A percentile compares a stretch with the other conserved stretches of the same genome.
These are phyloP conservation scores for Colletotrichum theobromicola DNA, from an alignment of 2,329 filamentous ascomycete genomes.

Conservation along the genomic window DNA sequence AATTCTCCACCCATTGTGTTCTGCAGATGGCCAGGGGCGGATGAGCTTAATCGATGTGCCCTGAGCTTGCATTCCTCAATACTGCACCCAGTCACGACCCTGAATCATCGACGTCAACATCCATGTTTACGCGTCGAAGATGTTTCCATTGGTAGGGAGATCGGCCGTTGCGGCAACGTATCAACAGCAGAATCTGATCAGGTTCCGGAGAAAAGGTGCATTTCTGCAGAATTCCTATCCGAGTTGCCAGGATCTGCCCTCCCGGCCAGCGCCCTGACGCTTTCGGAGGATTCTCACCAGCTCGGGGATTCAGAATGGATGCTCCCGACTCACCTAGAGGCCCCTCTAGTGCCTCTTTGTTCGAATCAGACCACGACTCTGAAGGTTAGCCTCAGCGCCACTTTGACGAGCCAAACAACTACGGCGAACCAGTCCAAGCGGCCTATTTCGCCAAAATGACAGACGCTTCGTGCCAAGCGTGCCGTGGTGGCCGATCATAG, in stretches of 20 bases:
- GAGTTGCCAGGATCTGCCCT: not conserved
- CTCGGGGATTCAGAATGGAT: not conserved
- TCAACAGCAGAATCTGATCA: not conserved
- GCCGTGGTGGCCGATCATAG: not conserved
- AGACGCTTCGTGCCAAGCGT: not conserved
- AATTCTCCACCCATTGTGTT: not conserved
- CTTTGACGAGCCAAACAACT: not conserved
- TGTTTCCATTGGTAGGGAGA: not conserved
- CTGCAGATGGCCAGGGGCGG: slow-evolving; percentile 1
- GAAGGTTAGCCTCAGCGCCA: not conserved
- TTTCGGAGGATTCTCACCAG: slow-evolving; percentile 6
- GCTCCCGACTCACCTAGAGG: not conserved
- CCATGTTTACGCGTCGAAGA: not conserved
- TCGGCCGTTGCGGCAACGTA: not conserved
- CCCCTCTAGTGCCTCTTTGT: not conserved
- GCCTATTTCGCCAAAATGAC: not conserved
- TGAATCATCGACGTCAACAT: not conserved
- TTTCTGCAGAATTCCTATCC: not conserved
- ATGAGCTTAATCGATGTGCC: slow-evolving; percentile 11
- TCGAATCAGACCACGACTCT: not conserved
- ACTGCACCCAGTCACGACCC: not conserved
- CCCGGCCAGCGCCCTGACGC: not conserved
- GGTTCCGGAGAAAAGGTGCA: not conserved
- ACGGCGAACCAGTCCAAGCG: not conserved
- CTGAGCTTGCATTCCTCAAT: not conserved